Evolutionary conservation across 2,329 filamentous ascomycete species (phyloP), one percentile per base, ranked within the genome.

Genomic region (Magnaporthiopsis rhizophila): DNA sequence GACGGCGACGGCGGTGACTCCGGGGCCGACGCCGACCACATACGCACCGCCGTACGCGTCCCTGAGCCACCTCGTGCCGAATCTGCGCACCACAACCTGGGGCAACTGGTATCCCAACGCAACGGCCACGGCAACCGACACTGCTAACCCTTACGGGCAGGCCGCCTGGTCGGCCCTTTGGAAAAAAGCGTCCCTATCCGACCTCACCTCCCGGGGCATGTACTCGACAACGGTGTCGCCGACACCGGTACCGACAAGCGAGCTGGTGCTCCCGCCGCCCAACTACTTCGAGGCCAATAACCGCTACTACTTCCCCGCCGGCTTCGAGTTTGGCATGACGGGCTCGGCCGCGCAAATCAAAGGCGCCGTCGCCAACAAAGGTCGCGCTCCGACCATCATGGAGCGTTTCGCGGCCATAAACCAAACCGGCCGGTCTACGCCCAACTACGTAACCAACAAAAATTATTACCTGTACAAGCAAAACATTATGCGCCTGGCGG

Each of bases 381-480:
- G 80, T 7, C 74, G 78, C 62, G 71, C 76, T 0, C 80, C 79
- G 0, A 74, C 74, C 3, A 69, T 79, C 21, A 72, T 78, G 71
- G 80, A 82, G 61, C 74, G 79, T 66, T 65, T 62, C 6, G 67
- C 71, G 38, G 21, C 11, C 15, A 9, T 28, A 1, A 2, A 28
- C 15, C 30, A 2, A 4, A 28, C 15, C 30, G 13, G 5, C 67
- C 68, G 6, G 61, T 69, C 2, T 2, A 36, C 62, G 30, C 58
- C 61, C 12, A 63, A 71, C 34, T 75, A 77, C 64, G 72, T 76
- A 50, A 78, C 78, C 2, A 81, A 79, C 58, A 80, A 82, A 71
- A 78, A 83, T 64, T 84, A 84, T 69, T 84, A 82, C 66, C 71
- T 82, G 9, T 85, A 84, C 68, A 84, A 83, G 70, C 82, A 84